Percentiles rank a stretch among this genome's conserved stretches.
Conservation (phyloP, 169 alveolate species). For the Hepatocystis sp. region DNA sequence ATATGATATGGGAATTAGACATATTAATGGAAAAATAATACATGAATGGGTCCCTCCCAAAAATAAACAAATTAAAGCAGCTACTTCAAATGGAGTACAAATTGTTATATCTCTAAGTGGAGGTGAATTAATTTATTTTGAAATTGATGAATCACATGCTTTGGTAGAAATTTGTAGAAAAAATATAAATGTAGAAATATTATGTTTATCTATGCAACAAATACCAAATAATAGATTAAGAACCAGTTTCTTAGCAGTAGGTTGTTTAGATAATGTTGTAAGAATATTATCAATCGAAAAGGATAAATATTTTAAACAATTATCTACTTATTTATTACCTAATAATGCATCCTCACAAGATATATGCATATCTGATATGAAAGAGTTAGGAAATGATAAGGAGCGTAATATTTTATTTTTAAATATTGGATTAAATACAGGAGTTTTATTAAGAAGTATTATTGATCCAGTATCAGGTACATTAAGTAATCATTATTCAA, state of each 20-base stretch:
- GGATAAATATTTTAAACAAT: constrained; percentile 92
- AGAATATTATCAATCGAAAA: constrained; percentile 93
- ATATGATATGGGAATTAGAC: constrained; percentile 92
- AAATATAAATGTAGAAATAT: constrained; percentile 88
- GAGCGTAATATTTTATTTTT: constrained; percentile 80
- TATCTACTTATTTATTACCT: constrained; percentile 94
- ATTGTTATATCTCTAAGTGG: constrained; percentile 93
- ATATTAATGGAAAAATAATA: constrained; percentile 84
- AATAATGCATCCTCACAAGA: constrained; percentile 89
- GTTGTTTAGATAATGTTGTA: constrained; percentile 95
- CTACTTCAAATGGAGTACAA: constrained; percentile 94
- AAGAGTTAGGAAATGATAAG: constrained; percentile 34
- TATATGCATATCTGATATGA: constrained; percentile 81
- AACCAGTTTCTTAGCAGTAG: constrained; percentile 96
- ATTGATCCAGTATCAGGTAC: constrained; percentile 96
- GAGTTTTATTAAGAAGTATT: constrained; percentile 95
- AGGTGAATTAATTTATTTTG: constrained; percentile 95
- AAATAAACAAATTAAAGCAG: constrained; percentile 90
- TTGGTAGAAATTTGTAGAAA: constrained; percentile 89
- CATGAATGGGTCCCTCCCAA: constrained; percentile 90
- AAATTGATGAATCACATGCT: constrained; percentile 92
- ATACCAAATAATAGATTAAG: constrained; percentile 93
- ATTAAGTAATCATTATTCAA: constrained; percentile 95
- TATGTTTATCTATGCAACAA: constrained; percentile 92
- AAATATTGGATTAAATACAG: constrained; percentile 97